Evolutionary conservation across 371 early-diverging fungal genomes (phyloP).

Genomic region (Syncephalastrum monosporum): DNA sequence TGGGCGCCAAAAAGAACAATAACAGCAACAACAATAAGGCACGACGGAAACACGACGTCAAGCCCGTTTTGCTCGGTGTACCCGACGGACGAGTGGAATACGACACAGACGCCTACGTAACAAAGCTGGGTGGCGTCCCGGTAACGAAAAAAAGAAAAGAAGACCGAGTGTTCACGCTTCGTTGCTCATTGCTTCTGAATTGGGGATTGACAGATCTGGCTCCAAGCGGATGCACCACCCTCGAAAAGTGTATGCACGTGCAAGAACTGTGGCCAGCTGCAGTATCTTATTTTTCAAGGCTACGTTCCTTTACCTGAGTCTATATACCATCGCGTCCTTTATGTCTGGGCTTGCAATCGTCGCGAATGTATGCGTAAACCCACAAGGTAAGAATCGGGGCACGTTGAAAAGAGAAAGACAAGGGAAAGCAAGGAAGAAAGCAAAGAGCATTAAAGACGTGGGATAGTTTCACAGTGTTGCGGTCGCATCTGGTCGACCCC

Average conservation of each 20-base stretch:
- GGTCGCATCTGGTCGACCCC: slow-evolving; percentile 66
- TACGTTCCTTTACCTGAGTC: slow-evolving; percentile 75
- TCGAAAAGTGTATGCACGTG: slow-evolving; percentile 24
- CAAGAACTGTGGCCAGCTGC: slow-evolving; percentile 45
- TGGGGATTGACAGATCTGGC: slow-evolving; percentile 32
- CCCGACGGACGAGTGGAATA: slow-evolving; percentile 63
- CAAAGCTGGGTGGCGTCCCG: slow-evolving; percentile 73
- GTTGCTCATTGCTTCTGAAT: not conserved
- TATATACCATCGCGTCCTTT: slow-evolving; percentile 72
- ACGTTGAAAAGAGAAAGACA: too few species aligned
- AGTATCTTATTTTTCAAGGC: slow-evolving; percentile 71
- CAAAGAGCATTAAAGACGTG: too few species aligned
- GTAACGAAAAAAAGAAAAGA: slow-evolving; percentile 39
- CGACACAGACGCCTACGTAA: slow-evolving; percentile 61
- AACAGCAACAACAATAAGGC: slow-evolving; percentile 5
- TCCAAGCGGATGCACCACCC: slow-evolving; percentile 25
- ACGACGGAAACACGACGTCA: slow-evolving; percentile 14
- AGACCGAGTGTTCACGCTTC: not conserved
- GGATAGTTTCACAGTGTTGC: slow-evolving; percentile 57
- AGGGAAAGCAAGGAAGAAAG: not conserved
- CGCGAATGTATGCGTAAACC: slow-evolving; percentile 67
- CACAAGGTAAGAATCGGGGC: slow-evolving; percentile 73
- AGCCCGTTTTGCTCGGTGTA: slow-evolving; percentile 56
- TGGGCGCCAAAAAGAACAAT: slow-evolving; percentile 8
- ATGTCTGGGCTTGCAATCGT: slow-evolving; percentile 79